Conservation (phyloP, 139 green algal genomes). For the Prasinococcaceae sp. region DNA sequence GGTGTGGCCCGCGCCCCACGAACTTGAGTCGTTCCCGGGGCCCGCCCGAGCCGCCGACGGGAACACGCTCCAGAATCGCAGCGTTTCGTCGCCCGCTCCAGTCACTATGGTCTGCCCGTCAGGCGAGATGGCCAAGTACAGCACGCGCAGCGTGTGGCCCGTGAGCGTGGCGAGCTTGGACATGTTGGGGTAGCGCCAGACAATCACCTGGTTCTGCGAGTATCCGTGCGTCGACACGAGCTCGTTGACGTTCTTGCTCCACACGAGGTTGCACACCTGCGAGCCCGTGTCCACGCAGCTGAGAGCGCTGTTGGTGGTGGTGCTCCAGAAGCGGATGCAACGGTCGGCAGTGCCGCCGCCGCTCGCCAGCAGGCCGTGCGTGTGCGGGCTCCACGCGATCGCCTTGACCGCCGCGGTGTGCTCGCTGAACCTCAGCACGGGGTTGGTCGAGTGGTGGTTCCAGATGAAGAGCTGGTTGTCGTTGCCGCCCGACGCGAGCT, state of each 20-base stretch:
- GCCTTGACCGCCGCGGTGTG: constrained; percentile 84
- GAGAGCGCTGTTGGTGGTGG: constrained; percentile 47
- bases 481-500: constrained; percentile 70
- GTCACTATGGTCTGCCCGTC: constrained; percentile 97
- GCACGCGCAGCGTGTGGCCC: constrained; percentile 78
- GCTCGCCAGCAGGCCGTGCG: constrained; percentile 82
- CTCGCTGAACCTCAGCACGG: constrained; percentile 46
- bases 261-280: constrained; percentile 87
- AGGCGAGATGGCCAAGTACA: constrained; percentile 86
- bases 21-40: constrained; percentile 5
- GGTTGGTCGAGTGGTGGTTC: constrained; percentile 24
- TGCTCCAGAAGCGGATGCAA: constrained; percentile 95
- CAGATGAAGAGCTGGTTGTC: constrained; percentile 72
- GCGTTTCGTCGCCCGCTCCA: constrained; percentile 81
- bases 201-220: constrained; percentile 86
- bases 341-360: constrained; percentile 90
- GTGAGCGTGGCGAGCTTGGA: constrained; percentile 75
- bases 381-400: constrained; percentile 91
- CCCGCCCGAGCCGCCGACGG: constrained; percentile 37
- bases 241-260: constrained; percentile 94
- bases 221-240: constrained; percentile 95
- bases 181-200: constrained; percentile 80
- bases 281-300: constrained; percentile 72
- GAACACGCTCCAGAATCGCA: constrained; percentile 93
- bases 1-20: not conserved